Base-by-base conservation (phyloP, 2,329 filamentous ascomycete species). In the Lecanoromycetidae sp. region DNA sequence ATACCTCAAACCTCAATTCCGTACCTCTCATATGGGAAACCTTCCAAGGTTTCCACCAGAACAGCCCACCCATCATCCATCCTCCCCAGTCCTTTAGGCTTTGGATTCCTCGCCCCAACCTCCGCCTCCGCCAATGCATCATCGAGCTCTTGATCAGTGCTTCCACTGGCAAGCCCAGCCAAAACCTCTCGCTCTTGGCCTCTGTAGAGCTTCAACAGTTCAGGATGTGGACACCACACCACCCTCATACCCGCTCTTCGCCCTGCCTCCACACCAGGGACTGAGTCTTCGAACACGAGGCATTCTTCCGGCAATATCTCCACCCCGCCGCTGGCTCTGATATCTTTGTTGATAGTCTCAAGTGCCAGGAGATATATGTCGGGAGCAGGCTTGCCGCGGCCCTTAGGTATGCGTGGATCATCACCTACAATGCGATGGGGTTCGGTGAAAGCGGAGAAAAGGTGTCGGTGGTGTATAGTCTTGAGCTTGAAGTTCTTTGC, bases 201-300 rank as follows among this genome's bases (percentile, higher is more conserved):
- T 33, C 71, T 68, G 57, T 85, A 94, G 62, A 90, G 84, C 44
- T 77, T 70, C 66, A 83, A 71, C 44, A 98, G 67, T 59, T 78
- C 84, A 1, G 79, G 77, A 65, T 96, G 87, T 20, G 91, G 91
- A 56, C 79, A 82, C 91, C 91, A 98, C 1, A 94, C 72, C 10
- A 93, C 87, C 55, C 90, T 79, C 90, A 96, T 96, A 0, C 90
- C 90, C 0, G 91, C 91, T 55, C 91, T 77, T 44, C 91, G 72
- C 4, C 87, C 91, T 2, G 87, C 79, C 66, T 98, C 91, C 2
- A 95, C 87, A 3, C 91, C 91, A 0, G 87, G 86, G 1, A 96
- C 88, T 37, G 82, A 86, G 64, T 98, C 91, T 66, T 98, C 91
- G 58, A 98, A 96, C 0, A 96, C 91, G 13, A 98, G 71, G 61